phyloP scores from a whole-genome alignment of 495 filamentous ascomycete genomes.

The Trypethelium eluteriae region DNA sequence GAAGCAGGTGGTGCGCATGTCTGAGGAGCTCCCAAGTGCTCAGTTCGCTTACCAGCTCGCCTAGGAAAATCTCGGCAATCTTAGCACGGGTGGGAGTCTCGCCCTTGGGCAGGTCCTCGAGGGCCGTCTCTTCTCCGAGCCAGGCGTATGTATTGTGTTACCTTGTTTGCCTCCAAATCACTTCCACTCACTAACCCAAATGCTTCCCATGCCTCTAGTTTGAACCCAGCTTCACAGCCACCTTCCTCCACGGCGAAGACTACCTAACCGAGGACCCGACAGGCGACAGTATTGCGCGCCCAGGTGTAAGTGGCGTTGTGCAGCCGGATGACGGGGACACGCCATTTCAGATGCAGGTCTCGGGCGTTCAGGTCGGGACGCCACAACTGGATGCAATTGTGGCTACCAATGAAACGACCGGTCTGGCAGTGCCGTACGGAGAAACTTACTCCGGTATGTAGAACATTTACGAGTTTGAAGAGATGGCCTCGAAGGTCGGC shows the following conservation, averaged over 20 bases:
- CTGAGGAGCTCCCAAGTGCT: background rate
- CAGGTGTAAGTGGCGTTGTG: slow-evolving; percentile 13
- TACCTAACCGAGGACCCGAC: slow-evolving; percentile 13
- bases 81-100: slow-evolving; percentile 16
- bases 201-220: slow-evolving; percentile 11
- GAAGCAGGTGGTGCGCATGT: background rate
- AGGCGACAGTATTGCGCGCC: background rate
- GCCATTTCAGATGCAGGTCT: slow-evolving; percentile 14
- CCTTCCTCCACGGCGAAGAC: slow-evolving; percentile 12
- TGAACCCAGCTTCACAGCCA: slow-evolving; percentile 15
- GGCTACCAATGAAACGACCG: background rate
- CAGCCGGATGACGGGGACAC: slow-evolving; percentile 14
- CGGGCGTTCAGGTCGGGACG: slow-evolving; percentile 13
- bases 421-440: slow-evolving; percentile 15
- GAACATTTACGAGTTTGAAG: background rate
- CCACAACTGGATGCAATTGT: slow-evolving; percentile 9
- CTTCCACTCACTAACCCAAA: background rate
- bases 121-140: slow-evolving; percentile 17
- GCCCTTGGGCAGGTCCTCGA: slow-evolving; percentile 13
- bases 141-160: slow-evolving; percentile 4
- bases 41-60: background rate
- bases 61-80: slow-evolving; percentile 11
- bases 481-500: background rate
- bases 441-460: slow-evolving; percentile 18
- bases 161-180: background rate